Evolutionary conservation across 1,284 basidiomycete species (phyloP), one percentile per base, ranked within the genome.

Genomic region (Gomphus bonarii): DNA sequence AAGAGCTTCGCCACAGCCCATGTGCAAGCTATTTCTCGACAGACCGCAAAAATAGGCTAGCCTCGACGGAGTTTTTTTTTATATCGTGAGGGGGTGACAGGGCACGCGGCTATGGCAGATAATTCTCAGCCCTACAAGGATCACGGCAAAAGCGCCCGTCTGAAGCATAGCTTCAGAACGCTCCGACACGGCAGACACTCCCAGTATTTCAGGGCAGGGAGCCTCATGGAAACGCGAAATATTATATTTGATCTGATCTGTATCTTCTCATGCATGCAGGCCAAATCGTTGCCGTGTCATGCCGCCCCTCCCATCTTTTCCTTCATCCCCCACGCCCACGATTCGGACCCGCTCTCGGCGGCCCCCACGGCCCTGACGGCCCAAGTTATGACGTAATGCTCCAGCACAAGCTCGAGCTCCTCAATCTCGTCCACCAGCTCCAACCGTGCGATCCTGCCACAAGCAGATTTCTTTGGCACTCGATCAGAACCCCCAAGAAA

Each of bases 371-470:
- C 22, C 20, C 69, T 70, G 35, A 61, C 66, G 0, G 68, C 88
- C 89, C 89, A 95, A 0, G 85, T 86, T 51, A 97, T 80, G 14
- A 86, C 88, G 69, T 97, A 97, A 67, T 97, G 93, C 3, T 76
- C 76, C 35, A 95, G 72, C 1, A 97, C 87, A 2, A 97, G 78
- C 54, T 92, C 86, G 18, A 97, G 77, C 69, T 97, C 93, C 68
- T 97, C 94, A 12, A 92, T 75, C 69, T 97, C 94, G 65, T 97
- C 94, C 7, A 97, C 76, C 68, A 88, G 78, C 67, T 95, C 93
- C 8, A 95, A 73, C 57, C 72, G 75, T 1, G 84, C 78, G 64
- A 93, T 85, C 60, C 91, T 91, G 63, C 38, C 14, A 11, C 18
- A 33, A 33, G 42, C 14, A 25, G 28, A 6, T 48, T 12, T 38